A percentile compares a stretch with the other conserved stretches of the same genome.
These are phyloP conservation scores for Lenwebbia sp. DNA, from an alignment of 345 rosid species.

Conservation along the genomic window DNA sequence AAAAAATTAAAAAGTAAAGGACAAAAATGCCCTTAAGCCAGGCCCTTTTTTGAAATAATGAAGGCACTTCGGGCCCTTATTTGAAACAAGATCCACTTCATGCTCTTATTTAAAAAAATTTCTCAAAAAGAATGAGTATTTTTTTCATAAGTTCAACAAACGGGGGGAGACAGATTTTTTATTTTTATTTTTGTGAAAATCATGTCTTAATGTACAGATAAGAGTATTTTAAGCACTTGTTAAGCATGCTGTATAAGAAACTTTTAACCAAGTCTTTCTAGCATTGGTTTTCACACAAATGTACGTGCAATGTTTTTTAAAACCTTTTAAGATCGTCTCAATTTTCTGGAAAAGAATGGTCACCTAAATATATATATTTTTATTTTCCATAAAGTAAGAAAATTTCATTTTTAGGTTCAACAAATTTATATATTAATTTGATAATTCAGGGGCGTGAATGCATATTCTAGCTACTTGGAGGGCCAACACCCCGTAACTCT, in stretches of 20 bases:
- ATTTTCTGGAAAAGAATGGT: not conserved
- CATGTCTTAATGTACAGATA: not conserved
- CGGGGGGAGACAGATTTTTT: not conserved
- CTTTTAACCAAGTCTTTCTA: not conserved
- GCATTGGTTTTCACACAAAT: not conserved
- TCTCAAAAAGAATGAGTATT: not conserved
- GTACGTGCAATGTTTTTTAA: not conserved
- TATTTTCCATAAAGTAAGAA: not conserved
- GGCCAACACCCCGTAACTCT: no score
- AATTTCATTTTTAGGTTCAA: not conserved
- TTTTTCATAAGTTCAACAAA: not conserved
- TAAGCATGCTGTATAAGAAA: no score
- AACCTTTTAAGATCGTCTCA: not conserved
- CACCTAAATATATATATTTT: not conserved
- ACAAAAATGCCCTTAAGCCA: no score
- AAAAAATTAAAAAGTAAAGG: no score
- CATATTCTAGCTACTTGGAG: no score
- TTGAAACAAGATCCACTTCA: no score
- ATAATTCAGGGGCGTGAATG: not conserved
- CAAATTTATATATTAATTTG: not conserved
- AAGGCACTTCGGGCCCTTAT: no score
- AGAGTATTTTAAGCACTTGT: not conserved
- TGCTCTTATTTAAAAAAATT: no score
- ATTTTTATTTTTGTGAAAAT: no score
- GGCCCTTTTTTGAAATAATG: no score